A percentile compares a stretch with the other conserved stretches of the same genome.
These are phyloP conservation scores for Yamadazyma insecticola DNA, from an alignment of 805 yeast genomes.

Conservation along the genomic window DNA sequence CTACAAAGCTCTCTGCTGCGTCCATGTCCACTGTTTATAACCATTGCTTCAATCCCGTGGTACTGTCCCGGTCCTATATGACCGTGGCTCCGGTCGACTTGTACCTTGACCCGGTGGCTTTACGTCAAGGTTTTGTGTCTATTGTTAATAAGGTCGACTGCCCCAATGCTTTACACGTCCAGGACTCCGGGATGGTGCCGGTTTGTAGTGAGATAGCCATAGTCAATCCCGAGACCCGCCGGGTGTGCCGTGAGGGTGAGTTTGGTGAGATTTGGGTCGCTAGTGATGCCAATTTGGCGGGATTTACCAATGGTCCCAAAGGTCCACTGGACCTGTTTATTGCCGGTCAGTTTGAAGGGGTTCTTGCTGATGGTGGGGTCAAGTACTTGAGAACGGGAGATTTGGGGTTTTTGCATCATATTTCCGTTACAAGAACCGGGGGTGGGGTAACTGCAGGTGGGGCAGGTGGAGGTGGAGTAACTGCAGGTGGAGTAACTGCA, in stretches of 20 bases:
- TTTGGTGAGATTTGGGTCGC: slow-evolving; percentile 97
- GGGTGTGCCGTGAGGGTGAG: slow-evolving; percentile 82
- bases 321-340: slow-evolving; percentile 50
- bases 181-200: slow-evolving; percentile 95
- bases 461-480: slow-evolving; percentile 7
- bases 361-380: slow-evolving; percentile 53
- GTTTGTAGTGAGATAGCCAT: slow-evolving; percentile 91
- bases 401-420: slow-evolving; percentile 83
- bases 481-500: too few relatives aligned
- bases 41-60: slow-evolving; percentile 76
- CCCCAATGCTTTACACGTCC: slow-evolving; percentile 69
- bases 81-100: slow-evolving; percentile 84
- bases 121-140: slow-evolving; percentile 84
- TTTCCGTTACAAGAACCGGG: slow-evolving; percentile 42
- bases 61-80: slow-evolving; percentile 81
- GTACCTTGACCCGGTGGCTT: slow-evolving; percentile 80
- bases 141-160: slow-evolving; percentile 70
- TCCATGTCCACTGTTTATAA: slow-evolving; percentile 75
- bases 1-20: slow-evolving; percentile 59
- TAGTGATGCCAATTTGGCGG: slow-evolving; percentile 74
- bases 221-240: slow-evolving; percentile 87
- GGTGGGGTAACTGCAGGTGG: slow-evolving; percentile 21
- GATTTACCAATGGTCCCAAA: slow-evolving; percentile 52
- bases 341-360: slow-evolving; percentile 53
- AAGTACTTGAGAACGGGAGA: slow-evolving; percentile 88